These are phyloP conservation scores for Phoenix roebelenii DNA, from an alignment of 176 grass and related monocot species.

Conservation along the genomic window DNA sequence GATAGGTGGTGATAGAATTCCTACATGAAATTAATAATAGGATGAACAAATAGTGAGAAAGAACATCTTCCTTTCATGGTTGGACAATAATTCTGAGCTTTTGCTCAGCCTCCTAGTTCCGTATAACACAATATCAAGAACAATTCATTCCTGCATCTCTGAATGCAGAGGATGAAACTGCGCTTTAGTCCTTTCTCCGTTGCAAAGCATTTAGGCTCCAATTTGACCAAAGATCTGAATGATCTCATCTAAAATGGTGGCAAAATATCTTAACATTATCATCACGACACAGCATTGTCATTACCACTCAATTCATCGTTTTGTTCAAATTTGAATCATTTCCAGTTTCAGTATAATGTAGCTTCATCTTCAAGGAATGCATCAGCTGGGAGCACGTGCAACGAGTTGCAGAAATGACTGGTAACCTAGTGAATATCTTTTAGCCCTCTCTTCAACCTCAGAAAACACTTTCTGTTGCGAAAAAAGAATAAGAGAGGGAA, in stretches of 20 bases:
- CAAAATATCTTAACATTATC: neutral
- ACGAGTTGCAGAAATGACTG: conserved; percentile 19
- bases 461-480: conserved; percentile 63
- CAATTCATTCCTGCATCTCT: too few species aligned
- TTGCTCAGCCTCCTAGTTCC: too few species aligned
- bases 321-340: conserved; percentile 78
- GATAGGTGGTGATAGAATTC: too few species aligned
- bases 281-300: conserved; percentile 4
- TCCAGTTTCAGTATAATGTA: conserved; percentile 72
- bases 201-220: too few species aligned
- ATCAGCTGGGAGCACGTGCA: conserved; percentile 21
- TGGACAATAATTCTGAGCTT: too few species aligned
- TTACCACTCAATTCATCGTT: conserved; percentile 17
- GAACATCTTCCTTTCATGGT: too few species aligned
- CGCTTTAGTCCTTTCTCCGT: too few species aligned
- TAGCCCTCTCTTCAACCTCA: conserved; percentile 67
- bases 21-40: too few species aligned
- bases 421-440: conserved; percentile 52
- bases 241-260: neutral
- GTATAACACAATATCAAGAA: too few species aligned
- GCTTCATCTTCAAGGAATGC: conserved; percentile 58
- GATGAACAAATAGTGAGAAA: too few species aligned
- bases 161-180: too few species aligned
- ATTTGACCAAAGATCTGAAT: too few species aligned
- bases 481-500: conserved; percentile 13